Conservation (phyloP, 371 early-diverging fungal genomes). For the Mucor indicus region DNA sequence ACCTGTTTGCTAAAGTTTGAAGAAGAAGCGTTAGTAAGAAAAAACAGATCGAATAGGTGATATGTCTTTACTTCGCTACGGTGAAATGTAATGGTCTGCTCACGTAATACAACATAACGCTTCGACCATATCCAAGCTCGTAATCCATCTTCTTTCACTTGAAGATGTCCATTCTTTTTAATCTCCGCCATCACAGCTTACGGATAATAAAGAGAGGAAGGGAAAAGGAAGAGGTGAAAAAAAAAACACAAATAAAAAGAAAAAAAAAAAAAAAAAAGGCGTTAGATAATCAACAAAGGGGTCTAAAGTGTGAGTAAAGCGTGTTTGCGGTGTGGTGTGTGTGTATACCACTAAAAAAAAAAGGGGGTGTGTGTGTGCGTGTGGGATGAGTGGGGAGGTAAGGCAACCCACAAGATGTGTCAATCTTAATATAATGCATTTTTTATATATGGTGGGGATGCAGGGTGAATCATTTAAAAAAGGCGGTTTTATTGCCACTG, state of each 20-base stretch:
- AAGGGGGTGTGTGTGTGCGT: no score
- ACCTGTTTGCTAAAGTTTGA: slow-evolving; percentile 36
- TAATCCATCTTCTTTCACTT: slow-evolving; percentile 76
- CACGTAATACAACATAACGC: slow-evolving; percentile 81
- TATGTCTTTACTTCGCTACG: slow-evolving; percentile 77
- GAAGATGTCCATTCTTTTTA: slow-evolving; percentile 63
- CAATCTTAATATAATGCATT: no score
- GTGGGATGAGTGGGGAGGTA: no score
- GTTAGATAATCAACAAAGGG: no score
- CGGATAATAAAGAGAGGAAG: neutral
- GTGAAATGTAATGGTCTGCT: slow-evolving; percentile 80
- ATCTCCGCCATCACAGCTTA: slow-evolving; percentile 31
- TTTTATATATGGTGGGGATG: no score
- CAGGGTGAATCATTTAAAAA: no score
- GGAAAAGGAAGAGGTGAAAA: neutral
- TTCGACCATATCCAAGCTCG: slow-evolving; percentile 82
- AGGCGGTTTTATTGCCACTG: neutral
- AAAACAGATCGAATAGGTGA: neutral
- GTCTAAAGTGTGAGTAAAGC: no score
- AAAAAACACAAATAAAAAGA: neutral
- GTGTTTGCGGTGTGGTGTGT: no score
- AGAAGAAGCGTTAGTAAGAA: slow-evolving; percentile 34
- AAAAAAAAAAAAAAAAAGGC: slow-evolving; percentile 1
- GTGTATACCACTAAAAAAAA: no score
- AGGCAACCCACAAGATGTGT: no score